Evolutionary conservation across 1,284 basidiomycete species (phyloP).

Genomic region (Ganoderma lingzhi): DNA sequence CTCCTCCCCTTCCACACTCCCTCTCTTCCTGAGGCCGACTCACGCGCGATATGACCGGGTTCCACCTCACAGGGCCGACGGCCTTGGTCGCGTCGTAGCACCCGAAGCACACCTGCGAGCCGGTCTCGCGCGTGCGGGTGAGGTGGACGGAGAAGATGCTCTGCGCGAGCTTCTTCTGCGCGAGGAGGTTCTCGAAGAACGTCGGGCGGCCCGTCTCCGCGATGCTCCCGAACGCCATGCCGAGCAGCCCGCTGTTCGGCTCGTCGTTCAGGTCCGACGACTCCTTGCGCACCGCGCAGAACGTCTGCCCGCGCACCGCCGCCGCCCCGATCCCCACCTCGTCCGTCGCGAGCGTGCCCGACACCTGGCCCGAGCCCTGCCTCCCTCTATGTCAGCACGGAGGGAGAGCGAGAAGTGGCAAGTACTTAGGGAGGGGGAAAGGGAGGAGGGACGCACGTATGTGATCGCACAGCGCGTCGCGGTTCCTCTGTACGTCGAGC

Average conservation of each 20-base stretch:
- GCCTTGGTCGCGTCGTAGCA: constrained; percentile 62
- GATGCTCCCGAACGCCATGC: constrained; percentile 66
- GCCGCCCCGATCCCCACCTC: constrained; percentile 56
- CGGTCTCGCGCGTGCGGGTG: constrained; percentile 50
- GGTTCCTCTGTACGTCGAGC: constrained; percentile 49
- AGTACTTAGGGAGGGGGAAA: background rate
- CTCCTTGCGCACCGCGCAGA: constrained; percentile 54
- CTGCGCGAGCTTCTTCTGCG: constrained; percentile 47
- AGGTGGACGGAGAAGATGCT: constrained; percentile 68
- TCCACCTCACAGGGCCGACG: constrained; percentile 55
- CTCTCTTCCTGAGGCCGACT: constrained; percentile 12
- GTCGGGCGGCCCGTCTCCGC: constrained; percentile 55
- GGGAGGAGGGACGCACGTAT: constrained; percentile 58
- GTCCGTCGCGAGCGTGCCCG: constrained; percentile 56
- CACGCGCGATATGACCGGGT: constrained; percentile 59
- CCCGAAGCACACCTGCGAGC: constrained; percentile 69
- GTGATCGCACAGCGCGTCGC: constrained; percentile 52
- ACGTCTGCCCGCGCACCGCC: constrained; percentile 52
- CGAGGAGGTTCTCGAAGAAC: constrained; percentile 69
- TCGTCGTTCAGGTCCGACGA: constrained; percentile 53
- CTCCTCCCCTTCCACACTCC: background rate
- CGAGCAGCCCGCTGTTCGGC: constrained; percentile 63
- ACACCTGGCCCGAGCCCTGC: constrained; percentile 59
- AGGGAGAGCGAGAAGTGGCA: background rate
- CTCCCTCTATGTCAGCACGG: background rate